A percentile compares a stretch with the other conserved stretches of the same genome.
Conservation (phyloP, 805 yeast genomes). For the Cyberlindnera lachancei region DNA sequence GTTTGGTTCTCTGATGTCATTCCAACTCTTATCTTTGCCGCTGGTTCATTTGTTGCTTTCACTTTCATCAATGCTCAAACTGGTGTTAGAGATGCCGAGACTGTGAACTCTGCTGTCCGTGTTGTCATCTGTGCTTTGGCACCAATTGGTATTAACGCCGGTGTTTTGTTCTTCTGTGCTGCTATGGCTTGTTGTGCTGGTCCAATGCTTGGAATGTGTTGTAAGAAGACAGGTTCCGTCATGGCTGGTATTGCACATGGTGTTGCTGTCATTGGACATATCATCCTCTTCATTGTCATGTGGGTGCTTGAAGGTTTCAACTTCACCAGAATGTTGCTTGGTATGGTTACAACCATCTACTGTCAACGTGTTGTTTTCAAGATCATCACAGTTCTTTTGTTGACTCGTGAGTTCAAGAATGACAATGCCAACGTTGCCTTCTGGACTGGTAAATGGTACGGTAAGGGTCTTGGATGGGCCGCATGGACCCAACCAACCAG, state of each 20-base stretch:
- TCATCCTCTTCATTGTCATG: slow-evolving; percentile 86
- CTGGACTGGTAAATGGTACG: slow-evolving; percentile 99
- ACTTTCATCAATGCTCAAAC: slow-evolving; percentile 82
- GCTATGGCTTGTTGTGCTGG: slow-evolving; percentile 96
- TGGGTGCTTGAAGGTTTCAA: slow-evolving; percentile 95
- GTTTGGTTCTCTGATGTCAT: slow-evolving; percentile 62
- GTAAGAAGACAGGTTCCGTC: slow-evolving; percentile 94
- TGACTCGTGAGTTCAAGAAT: slow-evolving; percentile 94
- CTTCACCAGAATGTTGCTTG: slow-evolving; percentile 81
- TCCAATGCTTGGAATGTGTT: slow-evolving; percentile 88
- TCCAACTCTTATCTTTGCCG: slow-evolving; percentile 67
- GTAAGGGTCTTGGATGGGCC: slow-evolving; percentile 85
- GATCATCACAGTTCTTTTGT: slow-evolving; percentile 63
- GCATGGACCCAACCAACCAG: slow-evolving; percentile 95
- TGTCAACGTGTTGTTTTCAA: slow-evolving; percentile 85
- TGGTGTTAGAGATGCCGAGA: slow-evolving; percentile 50
- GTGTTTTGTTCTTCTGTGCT: slow-evolving; percentile 69
- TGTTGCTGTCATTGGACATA: slow-evolving; percentile 80
- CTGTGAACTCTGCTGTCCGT: slow-evolving; percentile 67
- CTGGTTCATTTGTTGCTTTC: slow-evolving; percentile 73
- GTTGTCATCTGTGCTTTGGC: slow-evolving; percentile 75
- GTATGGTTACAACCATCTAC: slow-evolving; percentile 76
- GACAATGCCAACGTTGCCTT: slow-evolving; percentile 95
- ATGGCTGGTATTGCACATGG: slow-evolving; percentile 96
- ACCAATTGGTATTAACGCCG: slow-evolving; percentile 87